Conservation (phyloP, 164 flowering plant genomes). For the Umbilicus rupestris region DNA sequence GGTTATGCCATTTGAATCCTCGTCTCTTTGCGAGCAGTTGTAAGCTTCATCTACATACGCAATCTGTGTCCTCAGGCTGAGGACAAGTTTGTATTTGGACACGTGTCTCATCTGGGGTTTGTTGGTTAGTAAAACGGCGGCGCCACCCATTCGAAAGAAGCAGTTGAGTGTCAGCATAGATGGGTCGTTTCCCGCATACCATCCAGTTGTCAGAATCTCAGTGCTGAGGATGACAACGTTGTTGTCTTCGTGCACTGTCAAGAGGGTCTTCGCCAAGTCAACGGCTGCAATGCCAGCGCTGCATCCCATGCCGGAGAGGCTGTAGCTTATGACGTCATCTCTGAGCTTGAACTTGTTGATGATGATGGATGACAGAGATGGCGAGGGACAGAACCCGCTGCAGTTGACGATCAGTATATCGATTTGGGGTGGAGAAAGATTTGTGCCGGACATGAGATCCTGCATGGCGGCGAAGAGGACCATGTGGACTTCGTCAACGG, state of each 20-base stretch:
- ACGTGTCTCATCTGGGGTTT: slow-evolving; percentile 12
- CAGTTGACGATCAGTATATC: slow-evolving; percentile 62
- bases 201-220: slow-evolving; percentile 44
- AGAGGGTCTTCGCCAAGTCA: slow-evolving; percentile 34
- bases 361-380: slow-evolving; percentile 52
- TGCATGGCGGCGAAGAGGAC: slow-evolving; percentile 50
- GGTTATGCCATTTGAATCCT: slow-evolving; percentile 23
- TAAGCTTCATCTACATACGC: slow-evolving; percentile 43
- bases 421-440: slow-evolving; percentile 30
- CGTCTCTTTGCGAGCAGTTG: slow-evolving; percentile 28
- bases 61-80: slow-evolving; percentile 29
- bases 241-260: slow-evolving; percentile 24
- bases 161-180: slow-evolving; percentile 51
- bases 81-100: slow-evolving; percentile 34
- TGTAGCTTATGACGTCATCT: slow-evolving; percentile 48
- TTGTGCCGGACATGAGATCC: slow-evolving; percentile 44
- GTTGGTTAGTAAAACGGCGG: slow-evolving; percentile 47
- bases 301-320: slow-evolving; percentile 77
- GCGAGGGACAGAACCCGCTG: slow-evolving; percentile 56
- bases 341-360: slow-evolving; percentile 46
- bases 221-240: slow-evolving; percentile 57
- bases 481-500: slow-evolving; percentile 45
- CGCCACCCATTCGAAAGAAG: slow-evolving; percentile 56
- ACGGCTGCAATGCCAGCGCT: slow-evolving; percentile 46
- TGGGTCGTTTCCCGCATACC: slow-evolving; percentile 56